These are phyloP conservation scores for Claviceps sp. DNA, from an alignment of 2,329 filamentous ascomycete genomes.

Conservation along the genomic window DNA sequence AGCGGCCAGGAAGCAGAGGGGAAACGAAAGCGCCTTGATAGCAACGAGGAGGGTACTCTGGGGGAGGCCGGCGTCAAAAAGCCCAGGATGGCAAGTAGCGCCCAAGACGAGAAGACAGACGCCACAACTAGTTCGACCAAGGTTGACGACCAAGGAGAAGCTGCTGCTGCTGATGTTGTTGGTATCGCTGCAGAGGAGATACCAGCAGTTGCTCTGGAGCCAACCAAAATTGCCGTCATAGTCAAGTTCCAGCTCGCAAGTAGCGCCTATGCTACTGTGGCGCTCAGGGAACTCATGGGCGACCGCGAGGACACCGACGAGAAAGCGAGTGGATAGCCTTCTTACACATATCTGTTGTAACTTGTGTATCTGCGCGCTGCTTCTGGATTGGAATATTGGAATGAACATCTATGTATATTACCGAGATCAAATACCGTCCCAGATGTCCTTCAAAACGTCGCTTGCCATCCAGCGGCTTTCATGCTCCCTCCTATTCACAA, in stretches of 20 bases:
- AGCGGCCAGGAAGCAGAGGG: conserved; percentile 3
- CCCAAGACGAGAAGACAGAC: background rate
- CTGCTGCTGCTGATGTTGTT: background rate
- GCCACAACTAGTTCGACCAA: background rate
- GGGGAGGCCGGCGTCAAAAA: conserved; percentile 4
- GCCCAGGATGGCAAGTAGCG: conserved; percentile 3
- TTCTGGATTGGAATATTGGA: background rate
- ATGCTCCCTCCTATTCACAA: conserved; percentile 1
- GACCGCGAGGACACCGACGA: conserved; percentile 18
- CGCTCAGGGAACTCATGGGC: conserved; percentile 63
- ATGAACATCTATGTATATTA: background rate
- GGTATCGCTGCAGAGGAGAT: conserved; percentile 5
- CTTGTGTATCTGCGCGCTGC: too few species aligned
- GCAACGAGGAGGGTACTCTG: conserved; percentile 4
- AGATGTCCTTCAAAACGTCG: background rate
- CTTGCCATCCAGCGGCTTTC: conserved; percentile 1
- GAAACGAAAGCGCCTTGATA: conserved; percentile 9
- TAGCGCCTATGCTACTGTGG: conserved; percentile 78
- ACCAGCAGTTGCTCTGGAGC: conserved; percentile 11
- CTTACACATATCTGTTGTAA: background rate
- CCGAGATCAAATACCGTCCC: background rate
- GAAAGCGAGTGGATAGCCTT: background rate
- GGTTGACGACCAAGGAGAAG: background rate
- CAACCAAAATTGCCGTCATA: conserved; percentile 46
- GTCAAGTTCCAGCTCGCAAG: conserved; percentile 64